These are phyloP conservation scores for Pythium diclinum DNA, from an alignment of 352 stramenopile species.

Conservation along the genomic window DNA sequence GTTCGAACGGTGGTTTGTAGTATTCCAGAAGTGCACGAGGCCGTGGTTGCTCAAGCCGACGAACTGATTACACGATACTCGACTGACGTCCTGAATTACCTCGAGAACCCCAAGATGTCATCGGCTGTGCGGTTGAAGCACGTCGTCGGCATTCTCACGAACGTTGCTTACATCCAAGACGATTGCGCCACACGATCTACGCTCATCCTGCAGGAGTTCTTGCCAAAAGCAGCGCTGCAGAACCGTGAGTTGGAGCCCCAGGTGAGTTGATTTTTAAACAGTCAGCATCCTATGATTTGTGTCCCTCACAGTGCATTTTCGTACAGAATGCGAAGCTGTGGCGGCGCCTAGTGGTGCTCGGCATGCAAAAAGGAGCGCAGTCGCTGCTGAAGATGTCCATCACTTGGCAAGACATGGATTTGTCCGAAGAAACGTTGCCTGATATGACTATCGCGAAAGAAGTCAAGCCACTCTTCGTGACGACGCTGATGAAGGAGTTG, in stretches of 20 bases:
- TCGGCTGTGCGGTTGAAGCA: conserved; percentile 61
- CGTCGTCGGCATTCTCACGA: conserved; percentile 63
- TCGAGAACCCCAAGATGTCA: conserved; percentile 63
- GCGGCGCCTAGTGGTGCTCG: conserved; percentile 44
- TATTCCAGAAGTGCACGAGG: conserved; percentile 55
- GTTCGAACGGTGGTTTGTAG: conserved; percentile 23
- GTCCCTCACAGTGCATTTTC: background rate
- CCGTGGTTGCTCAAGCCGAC: conserved; percentile 54
- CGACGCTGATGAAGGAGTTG: conserved; percentile 51
- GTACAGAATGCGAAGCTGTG: conserved; percentile 48
- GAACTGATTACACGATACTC: conserved; percentile 62
- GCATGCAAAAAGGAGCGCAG: conserved; percentile 56
- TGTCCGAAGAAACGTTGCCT: conserved; percentile 47
- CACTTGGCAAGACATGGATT: conserved; percentile 56
- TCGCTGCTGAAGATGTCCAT: conserved; percentile 73
- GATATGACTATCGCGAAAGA: conserved; percentile 31
- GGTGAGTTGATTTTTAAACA: conserved; percentile 23
- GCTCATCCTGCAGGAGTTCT: conserved; percentile 54
- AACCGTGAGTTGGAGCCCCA: conserved; percentile 40
- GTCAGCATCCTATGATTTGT: background rate
- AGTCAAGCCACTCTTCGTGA: conserved; percentile 45
- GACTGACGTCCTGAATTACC: conserved; percentile 53
- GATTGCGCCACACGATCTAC: conserved; percentile 48
- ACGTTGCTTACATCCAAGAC: conserved; percentile 67
- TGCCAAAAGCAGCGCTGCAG: conserved; percentile 45